A percentile compares a stretch with the other conserved stretches of the same genome.
Conservation (phyloP, 2,329 filamentous ascomycete species). For the Phyllachora maydis region DNA sequence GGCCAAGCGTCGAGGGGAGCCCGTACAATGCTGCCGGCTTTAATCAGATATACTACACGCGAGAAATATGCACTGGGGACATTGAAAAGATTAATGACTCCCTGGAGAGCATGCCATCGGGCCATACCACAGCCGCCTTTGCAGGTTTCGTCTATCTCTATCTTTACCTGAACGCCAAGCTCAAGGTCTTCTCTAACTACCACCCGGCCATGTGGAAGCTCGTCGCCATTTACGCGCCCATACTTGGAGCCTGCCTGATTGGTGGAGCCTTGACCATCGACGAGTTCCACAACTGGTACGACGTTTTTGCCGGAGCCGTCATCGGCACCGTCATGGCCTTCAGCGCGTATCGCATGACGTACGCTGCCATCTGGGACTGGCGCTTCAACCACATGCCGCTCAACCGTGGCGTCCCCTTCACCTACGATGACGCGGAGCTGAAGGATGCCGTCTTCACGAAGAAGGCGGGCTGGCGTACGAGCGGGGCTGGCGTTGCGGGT, state of each 20-base stretch:
- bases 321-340: slow-evolving; percentile 45
- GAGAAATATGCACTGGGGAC: slow-evolving; percentile 49
- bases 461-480: slow-evolving; percentile 7
- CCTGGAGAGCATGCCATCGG: slow-evolving; percentile 51
- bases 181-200: slow-evolving; percentile 55
- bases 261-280: slow-evolving; percentile 51
- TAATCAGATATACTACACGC: slow-evolving; percentile 43
- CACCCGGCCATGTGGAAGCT: slow-evolving; percentile 59
- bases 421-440: slow-evolving; percentile 5
- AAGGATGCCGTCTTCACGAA: slow-evolving; percentile 8
- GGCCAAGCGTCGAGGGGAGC: slow-evolving; percentile 15
- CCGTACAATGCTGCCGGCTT: slow-evolving; percentile 30
- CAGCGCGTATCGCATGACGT: slow-evolving; percentile 42
- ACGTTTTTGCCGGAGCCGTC: slow-evolving; percentile 39
- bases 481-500: slow-evolving; percentile 1
- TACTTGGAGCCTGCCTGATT: slow-evolving; percentile 48
- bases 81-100: slow-evolving; percentile 42
- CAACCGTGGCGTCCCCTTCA: slow-evolving; percentile 14
- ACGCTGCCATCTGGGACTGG: slow-evolving; percentile 50
- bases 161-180: slow-evolving; percentile 58
- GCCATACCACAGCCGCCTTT: slow-evolving; percentile 55
- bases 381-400: slow-evolving; percentile 48
- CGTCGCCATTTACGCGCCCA: slow-evolving; percentile 38
- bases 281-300: slow-evolving; percentile 54
- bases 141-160: slow-evolving; percentile 50